Evolutionary conservation across 2,329 filamentous ascomycete genomes (phyloP), one percentile per base, ranked within the genome.

Genomic region (Stemphylium lycopersici): DNA sequence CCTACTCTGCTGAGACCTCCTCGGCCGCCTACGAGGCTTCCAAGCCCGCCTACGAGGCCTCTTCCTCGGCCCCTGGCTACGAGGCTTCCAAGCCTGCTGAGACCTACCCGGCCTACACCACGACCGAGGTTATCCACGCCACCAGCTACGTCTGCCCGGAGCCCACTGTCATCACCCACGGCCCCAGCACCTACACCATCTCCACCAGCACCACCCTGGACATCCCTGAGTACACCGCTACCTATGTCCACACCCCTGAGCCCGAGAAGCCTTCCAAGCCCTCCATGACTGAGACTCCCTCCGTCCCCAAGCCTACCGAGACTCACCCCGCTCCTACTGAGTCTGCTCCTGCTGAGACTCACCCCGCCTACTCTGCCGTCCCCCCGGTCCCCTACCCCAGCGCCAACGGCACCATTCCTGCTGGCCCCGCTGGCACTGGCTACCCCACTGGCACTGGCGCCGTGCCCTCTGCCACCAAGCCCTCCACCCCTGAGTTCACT

Each of bases 401-500:
- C 40, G 29, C 40, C 40, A 55, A 55, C 52, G 52, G 36, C 44
- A 39, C 50, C 44, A 49, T 55, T 15, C 61, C 59, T 37, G 61
- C 61, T 59, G 64, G 63, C 34, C 54, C 62, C 52, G 54, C 52
- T 33, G 69, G 68, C 34, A 66, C 68, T 11, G 26, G 26, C 26
- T 29, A 29, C 26, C 7, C 26, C 26, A 29, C 26, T 55, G 63
- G 56, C 37, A 67, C 60, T 42, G 63, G 64, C 40, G 49, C 46
- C 63, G 31, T 62, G 62, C 60, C 70, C 68, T 56, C 66, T 69
- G 50, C 65, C 68, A 58, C 65, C 69, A 65, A 67, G 62, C 56
- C 65, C 41, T 5, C 52, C 38, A 57, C 55, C 18, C 68, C 61
- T 48, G 59, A 69, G 62, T 82, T 78, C 79, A 83, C 81, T 55